phyloP scores from a whole-genome alignment of 805 yeast species.

The Starmerella davenportii region DNA sequence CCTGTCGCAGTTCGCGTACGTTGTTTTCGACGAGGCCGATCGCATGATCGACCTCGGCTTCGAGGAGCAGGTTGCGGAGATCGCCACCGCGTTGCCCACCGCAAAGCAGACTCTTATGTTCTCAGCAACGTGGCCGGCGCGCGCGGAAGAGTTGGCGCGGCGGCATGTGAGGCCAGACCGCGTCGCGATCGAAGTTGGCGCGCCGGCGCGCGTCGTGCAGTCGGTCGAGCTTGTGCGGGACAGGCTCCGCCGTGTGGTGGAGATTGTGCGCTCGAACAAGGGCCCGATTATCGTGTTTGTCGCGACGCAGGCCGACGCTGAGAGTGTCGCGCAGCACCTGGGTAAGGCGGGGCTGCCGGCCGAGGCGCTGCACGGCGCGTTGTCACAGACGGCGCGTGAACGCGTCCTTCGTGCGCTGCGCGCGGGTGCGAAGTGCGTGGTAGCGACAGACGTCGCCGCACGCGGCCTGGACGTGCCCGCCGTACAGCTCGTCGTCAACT shows the following conservation, averaged over 20 bases:
- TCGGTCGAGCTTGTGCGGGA: constrained; percentile 33
- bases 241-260: constrained; percentile 22
- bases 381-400: constrained; percentile 72
- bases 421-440: constrained; percentile 36
- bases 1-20: constrained; percentile 41
- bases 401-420: constrained; percentile 46
- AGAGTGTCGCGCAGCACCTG: constrained; percentile 39
- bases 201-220: constrained; percentile 29
- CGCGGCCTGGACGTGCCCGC: constrained; percentile 87
- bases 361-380: constrained; percentile 69
- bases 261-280: constrained; percentile 24
- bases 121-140: constrained; percentile 78
- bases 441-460: constrained; percentile 92
- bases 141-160: constrained; percentile 48
- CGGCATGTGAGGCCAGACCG: constrained; percentile 48
- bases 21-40: constrained; percentile 88
- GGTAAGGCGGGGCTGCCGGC: constrained; percentile 30
- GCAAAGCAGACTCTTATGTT: constrained; percentile 64
- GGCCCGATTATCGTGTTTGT: constrained; percentile 62
- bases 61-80: constrained; percentile 53
- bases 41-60: constrained; percentile 91
- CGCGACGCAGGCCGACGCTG: constrained; percentile 59
- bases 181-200: constrained; percentile 30
- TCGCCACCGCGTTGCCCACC: constrained; percentile 39
- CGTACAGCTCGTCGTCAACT: constrained; percentile 71